These are phyloP conservation scores for Curvularia hawaiiensis DNA, from an alignment of 2,329 filamentous ascomycete genomes.

Conservation along the genomic window DNA sequence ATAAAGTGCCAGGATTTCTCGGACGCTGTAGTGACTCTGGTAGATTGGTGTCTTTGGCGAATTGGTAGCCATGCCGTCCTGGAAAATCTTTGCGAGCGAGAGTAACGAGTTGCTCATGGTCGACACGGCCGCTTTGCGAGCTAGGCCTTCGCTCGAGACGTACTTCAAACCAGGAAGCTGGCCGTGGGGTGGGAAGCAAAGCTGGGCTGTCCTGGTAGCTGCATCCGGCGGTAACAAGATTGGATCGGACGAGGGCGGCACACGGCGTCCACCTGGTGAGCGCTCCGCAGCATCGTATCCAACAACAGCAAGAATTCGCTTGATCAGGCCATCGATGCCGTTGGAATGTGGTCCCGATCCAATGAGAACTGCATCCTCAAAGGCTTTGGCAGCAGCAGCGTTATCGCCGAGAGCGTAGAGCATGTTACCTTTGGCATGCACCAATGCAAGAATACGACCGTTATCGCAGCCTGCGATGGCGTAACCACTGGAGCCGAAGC, in stretches of 20 bases:
- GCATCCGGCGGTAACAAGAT: constrained; percentile 82
- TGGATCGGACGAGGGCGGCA: constrained; percentile 58
- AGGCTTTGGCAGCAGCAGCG: constrained; percentile 78
- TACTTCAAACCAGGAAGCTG: constrained; percentile 79
- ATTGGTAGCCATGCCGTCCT: constrained; percentile 88
- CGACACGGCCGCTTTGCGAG: constrained; percentile 80
- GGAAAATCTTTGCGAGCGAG: constrained; percentile 95
- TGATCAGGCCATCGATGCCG: constrained; percentile 79
- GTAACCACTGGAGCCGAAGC: constrained; percentile 83
- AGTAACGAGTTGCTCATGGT: constrained; percentile 95
- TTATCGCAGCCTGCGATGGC: constrained; percentile 85
- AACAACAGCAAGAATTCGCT: constrained; percentile 74
- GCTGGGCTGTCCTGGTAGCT: constrained; percentile 78
- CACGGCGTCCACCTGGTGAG: constrained; percentile 39
- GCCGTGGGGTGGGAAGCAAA: constrained; percentile 78
- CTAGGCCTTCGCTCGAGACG: constrained; percentile 68
- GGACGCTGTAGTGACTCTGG: constrained; percentile 74
- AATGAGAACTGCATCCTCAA: constrained; percentile 93
- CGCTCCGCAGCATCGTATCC: constrained; percentile 44
- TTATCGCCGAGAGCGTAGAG: constrained; percentile 89
- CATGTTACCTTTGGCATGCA: constrained; percentile 99
- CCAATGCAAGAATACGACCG: constrained; percentile 87
- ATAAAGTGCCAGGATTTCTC: constrained; percentile 92
- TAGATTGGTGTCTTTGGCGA: constrained; percentile 59
- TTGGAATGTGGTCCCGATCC: constrained; percentile 73